A percentile compares a stretch with the other conserved stretches of the same genome.
phyloP scores from a whole-genome alignment of 1,284 basidiomycete species.

The Marasmius sp. region DNA sequence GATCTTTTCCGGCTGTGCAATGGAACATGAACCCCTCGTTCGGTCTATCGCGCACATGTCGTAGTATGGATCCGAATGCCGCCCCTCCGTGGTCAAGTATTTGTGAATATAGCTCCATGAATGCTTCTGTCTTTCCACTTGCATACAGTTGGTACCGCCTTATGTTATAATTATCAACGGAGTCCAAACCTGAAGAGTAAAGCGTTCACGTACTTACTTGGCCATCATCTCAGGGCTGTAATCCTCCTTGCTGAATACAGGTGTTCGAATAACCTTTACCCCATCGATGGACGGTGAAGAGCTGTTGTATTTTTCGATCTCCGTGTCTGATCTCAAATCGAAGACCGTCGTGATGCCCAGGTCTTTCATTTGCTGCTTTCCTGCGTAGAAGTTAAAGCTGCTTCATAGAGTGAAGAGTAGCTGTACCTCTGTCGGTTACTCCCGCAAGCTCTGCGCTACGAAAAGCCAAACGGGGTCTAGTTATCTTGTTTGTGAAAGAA shows the following conservation, averaged over 20 bases:
- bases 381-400: conserved; percentile 31
- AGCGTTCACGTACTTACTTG: conserved; percentile 56
- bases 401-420: neutral
- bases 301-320: conserved; percentile 69
- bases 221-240: conserved; percentile 82
- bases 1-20: conserved; percentile 81
- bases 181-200: neutral
- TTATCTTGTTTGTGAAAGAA: conserved; percentile 44
- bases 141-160: conserved; percentile 77
- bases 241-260: conserved; percentile 72
- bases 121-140: conserved; percentile 78
- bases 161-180: conserved; percentile 2
- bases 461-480: conserved; percentile 55
- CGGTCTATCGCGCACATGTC: conserved; percentile 69
- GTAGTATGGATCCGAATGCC: conserved; percentile 64
- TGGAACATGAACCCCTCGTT: conserved; percentile 66
- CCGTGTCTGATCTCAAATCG: conserved; percentile 75
- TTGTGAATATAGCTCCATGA: conserved; percentile 78
- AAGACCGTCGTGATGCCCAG: conserved; percentile 69
- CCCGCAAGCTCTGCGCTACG: conserved; percentile 70
- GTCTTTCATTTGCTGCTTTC: conserved; percentile 51
- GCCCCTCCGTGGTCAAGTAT: conserved; percentile 70
- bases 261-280: conserved; percentile 55
- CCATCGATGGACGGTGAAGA: conserved; percentile 63
- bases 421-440: conserved; percentile 63